Base-by-base conservation (phyloP, 78 protist species). In the Dictyostelium discoideum region DNA sequence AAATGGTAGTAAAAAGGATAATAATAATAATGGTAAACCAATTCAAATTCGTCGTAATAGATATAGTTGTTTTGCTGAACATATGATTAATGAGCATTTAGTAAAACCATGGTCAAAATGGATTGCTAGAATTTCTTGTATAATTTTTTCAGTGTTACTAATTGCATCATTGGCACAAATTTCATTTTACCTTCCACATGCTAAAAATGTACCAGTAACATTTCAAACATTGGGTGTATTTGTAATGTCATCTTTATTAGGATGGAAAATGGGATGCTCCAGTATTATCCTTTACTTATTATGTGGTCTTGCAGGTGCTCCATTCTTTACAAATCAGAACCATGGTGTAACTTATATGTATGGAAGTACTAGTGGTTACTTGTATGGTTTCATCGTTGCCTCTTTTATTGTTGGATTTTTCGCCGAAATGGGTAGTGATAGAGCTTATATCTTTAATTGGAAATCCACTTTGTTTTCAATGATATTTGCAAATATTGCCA, bases 241-340 rank as follows among this genome's bases (percentile, higher is more conserved):
- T 54, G n/a, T 87, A 10, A 67, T 87, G 16, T 82, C 82, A 2
- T 87, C 93, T 60, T 72, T 87, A n/a, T 24, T 78, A 22, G 93
- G 93, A 3, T 87, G 93, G 93, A 87, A 78, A 72, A 87, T 87
- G 93, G 93, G 93, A 8, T 24, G 67, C 14, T 6, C 67, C 0
- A 40, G 85, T n/a, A 69, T 87, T n/a, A 8, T 48, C 1, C 13
- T 87, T 22, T 87, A 87, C 46, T 42, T 87, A 22, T 29, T 87
- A 7, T 65, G 67, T 22, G 92, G 93, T 87, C 26, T 87, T 13
- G 85, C 46, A 3, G 93, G 93, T 40, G 93, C 93, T 11, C 93
- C 93, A 32, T 87, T 87, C 85, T 87, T 87, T 57, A 40, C 80
- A 3, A 20, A 26, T 18, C 93, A 78, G 7, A 29, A 29, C n/a